Conservation (phyloP, 805 yeast genomes). For the Millerago galiae region DNA sequence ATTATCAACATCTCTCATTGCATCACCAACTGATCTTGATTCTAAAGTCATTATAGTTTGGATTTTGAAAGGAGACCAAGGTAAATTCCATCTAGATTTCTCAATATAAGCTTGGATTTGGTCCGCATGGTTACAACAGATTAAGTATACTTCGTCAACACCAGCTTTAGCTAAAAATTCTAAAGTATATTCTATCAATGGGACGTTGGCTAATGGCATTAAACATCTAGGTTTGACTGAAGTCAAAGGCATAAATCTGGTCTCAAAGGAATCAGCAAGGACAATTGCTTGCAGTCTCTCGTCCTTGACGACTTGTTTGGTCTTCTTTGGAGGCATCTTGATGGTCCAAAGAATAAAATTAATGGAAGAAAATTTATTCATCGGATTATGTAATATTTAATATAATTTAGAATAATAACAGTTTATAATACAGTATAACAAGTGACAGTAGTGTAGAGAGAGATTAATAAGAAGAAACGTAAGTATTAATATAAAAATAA, state of each 20-base stretch:
- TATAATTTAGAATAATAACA: too few species aligned
- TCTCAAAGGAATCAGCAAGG: conserved; percentile 87
- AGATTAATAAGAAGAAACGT: too few species aligned
- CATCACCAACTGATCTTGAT: conserved; percentile 91
- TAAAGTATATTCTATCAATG: conserved; percentile 88
- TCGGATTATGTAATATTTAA: too few species aligned
- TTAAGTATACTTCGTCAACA: conserved; percentile 81
- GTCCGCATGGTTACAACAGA: conserved; percentile 88
- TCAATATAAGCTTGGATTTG: conserved; percentile 80
- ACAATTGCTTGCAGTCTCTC: conserved; percentile 90
- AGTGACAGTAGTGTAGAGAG: too few species aligned
- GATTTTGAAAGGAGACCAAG: conserved; percentile 75
- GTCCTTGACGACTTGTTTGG: conserved; percentile 55
- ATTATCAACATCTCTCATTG: conserved; percentile 91
- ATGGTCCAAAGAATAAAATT: too few species aligned
- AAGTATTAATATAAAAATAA: too few species aligned
- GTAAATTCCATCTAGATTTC: conserved; percentile 57
- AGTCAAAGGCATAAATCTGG: conserved; percentile 89
- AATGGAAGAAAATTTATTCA: too few species aligned
- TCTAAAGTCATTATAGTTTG: conserved; percentile 79
- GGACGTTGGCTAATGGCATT: conserved; percentile 87
- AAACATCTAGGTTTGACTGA: conserved; percentile 83
- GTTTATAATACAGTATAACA: too few species aligned
- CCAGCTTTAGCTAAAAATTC: conserved; percentile 90
- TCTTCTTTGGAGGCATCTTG: conserved; percentile 31